Evolutionary conservation across 148 eudicot genomes (phyloP).

Genomic region (Fagopyrum homotropicum): DNA sequence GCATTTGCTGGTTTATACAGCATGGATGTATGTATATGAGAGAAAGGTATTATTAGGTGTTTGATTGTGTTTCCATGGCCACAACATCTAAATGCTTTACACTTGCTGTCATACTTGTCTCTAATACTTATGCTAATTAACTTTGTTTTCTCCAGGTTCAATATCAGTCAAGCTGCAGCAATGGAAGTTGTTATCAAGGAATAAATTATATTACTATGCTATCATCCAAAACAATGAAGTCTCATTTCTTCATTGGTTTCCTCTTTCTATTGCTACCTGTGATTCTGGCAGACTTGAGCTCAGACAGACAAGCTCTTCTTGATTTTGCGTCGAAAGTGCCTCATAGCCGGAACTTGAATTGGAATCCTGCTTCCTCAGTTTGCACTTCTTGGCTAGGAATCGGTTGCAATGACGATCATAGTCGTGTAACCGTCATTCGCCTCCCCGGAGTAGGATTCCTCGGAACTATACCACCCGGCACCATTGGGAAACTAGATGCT

Average conservation of each 20-base stretch:
- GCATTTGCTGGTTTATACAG: not conserved
- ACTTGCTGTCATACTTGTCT: not conserved
- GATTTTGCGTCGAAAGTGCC: constrained; percentile 57
- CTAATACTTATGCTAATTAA: not conserved
- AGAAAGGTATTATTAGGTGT: not conserved
- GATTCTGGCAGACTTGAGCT: constrained; percentile 44
- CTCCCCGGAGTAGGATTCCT: constrained; percentile 78
- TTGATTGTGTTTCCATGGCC: too few species aligned
- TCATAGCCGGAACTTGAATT: constrained; percentile 60
- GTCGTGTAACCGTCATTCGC: constrained; percentile 53
- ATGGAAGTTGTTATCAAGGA: not conserved
- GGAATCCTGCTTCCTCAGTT: constrained; percentile 40
- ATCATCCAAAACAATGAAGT: not conserved
- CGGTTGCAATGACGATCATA: constrained; percentile 45
- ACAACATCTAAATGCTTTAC: not conserved
- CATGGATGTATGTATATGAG: not conserved
- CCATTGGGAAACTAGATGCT: constrained; percentile 69
- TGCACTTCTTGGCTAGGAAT: constrained; percentile 86
- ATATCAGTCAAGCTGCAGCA: not conserved
- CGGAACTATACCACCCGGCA: constrained; percentile 59
- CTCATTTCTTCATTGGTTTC: constrained; percentile 6
- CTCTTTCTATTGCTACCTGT: constrained; percentile 20
- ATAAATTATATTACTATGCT: not conserved
- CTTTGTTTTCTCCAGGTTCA: not conserved
- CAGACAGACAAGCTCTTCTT: constrained; percentile 69